Base-by-base conservation (phyloP, 768 basidiomycete species). In the Psilocybe azurescens region DNA sequence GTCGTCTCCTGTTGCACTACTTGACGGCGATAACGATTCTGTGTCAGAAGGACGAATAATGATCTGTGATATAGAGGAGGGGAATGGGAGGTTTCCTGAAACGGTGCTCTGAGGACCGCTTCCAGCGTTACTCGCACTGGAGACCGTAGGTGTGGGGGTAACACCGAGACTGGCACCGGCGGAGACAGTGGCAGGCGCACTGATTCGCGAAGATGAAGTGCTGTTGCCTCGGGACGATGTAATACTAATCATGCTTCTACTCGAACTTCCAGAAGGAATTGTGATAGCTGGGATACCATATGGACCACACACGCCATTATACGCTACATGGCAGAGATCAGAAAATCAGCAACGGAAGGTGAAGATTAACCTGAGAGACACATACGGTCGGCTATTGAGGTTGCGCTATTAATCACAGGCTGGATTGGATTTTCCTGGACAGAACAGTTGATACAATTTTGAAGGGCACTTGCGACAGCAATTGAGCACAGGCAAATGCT, bases 401-500 rank as follows among this genome's bases (percentile, higher is more conserved):
- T 70, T 6, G 70, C 75, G 13, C 61, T 6, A 6, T 53, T 53
- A 2, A 51, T 29, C 2, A 28, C 28, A 2, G 65, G 66, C 0
- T 73, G 67, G n/a, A 59, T 65, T 7, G 60, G 32, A 1, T 54
- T 55, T 13, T 6, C 41, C 14, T 1, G 14, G n/a, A 69, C 62
- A 4, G 72, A 56, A 53, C 77, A 79, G 48, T 75, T 70, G 30
- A 78, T 67, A 53, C 78, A 79, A 5, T 41, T 57, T 32, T 74
- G 68, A 7, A 78, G 64, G 14, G 61, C 46, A 1, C 36, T 52
- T 24, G 71, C 71, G 52, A 56, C 44, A 20, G 50, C 33, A 5
- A n/a, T 11, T 0, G 60, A 64, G 38, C 66, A 67, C 5, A 63
- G 36, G 39, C 66, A 67, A 5, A 47, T 39, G 1, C 38, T 2